Percentiles rank a stretch among this genome's conserved stretches.
Evolutionary conservation across 495 filamentous ascomycete species (phyloP).

Genomic region (Lasiosphaeria miniovina): DNA sequence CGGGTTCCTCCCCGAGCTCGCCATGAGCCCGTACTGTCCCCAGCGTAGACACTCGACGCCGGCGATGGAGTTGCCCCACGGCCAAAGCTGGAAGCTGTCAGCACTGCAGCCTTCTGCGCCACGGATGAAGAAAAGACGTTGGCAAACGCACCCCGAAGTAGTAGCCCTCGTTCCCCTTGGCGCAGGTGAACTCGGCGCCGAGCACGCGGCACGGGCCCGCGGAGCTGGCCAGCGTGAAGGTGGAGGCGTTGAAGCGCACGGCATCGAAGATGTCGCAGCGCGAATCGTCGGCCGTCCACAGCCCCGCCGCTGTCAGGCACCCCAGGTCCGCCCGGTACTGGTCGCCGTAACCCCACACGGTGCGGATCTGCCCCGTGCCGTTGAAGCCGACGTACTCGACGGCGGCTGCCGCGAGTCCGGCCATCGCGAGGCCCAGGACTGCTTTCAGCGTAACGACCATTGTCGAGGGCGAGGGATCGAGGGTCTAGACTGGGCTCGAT

Average conservation of each 20-base stretch:
- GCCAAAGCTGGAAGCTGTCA: slow-evolving; percentile 17
- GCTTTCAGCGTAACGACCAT: not conserved
- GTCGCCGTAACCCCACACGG: slow-evolving; percentile 18
- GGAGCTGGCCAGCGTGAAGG: slow-evolving; percentile 10
- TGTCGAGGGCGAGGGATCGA: not conserved
- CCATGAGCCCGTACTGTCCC: slow-evolving; percentile 28
- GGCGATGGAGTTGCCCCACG: slow-evolving; percentile 22
- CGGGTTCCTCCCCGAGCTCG: slow-evolving; percentile 11
- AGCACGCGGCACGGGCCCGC: slow-evolving; percentile 16
- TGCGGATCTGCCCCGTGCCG: slow-evolving; percentile 23
- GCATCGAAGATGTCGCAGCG: slow-evolving; percentile 21
- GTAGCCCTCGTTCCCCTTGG: not conserved
- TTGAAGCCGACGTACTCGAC: slow-evolving; percentile 7
- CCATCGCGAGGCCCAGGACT: not conserved
- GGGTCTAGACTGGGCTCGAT: not conserved
- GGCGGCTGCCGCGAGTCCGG: not conserved
- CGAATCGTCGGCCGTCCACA: slow-evolving; percentile 22
- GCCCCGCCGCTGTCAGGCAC: slow-evolving; percentile 22
- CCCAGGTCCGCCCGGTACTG: slow-evolving; percentile 25
- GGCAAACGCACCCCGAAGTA: slow-evolving; percentile 22
- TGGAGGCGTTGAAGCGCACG: not conserved
- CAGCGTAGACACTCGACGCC: slow-evolving; percentile 16
- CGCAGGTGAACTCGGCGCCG: slow-evolving; percentile 15
- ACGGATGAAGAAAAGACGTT: not conserved
- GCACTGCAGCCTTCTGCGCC: not conserved